Base-by-base conservation (phyloP, 2,329 filamentous ascomycete genomes). In the Zasmidium citrigriseum region DNA sequence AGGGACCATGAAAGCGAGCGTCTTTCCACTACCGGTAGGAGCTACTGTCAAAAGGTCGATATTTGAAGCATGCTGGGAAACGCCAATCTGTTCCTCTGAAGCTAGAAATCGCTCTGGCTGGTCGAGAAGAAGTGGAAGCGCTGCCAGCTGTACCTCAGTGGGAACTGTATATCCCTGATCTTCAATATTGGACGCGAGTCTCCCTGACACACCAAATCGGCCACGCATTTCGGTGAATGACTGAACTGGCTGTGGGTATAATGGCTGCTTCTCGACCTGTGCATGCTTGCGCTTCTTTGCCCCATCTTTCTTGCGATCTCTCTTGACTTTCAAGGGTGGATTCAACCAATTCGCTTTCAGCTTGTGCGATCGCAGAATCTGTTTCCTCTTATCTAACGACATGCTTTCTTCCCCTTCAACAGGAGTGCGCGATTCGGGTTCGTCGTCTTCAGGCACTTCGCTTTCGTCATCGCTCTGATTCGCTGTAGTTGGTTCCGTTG, bases 1-100 rank as follows among this genome's bases (percentile, higher is more conserved):
- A 0, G 93, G 93, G 45, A 99, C 89, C 68, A 98, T 76, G 69
- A 97, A 99, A 18, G 92, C 91, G 63, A 99, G 80, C 0, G 95
- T 99, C 80, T 99, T 99, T 46, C 95, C 95, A 73, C 93, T 98
- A 22, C 95, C 95, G 0, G 95, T 99, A 1, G 95, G 95, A 2
- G 95, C 95, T 46, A 98, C 87, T 0, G 91, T 90, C 62, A 99
- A 76, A 41, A 99, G 85, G 77, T 99, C 88, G 3, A 93, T 79
- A 38, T 60, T 55, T 2, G 34, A 23, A 72, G 52, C 45, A 41
- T 9, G 7, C 18, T 9, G 5, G 12, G 34, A 7, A 7, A 14
- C 27, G 7, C 14, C 27, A 14, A 7, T 29, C 25, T 56, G 46
- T 60, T 55, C 57, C 61, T 62, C 20, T 63, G 70, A 60, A 25